These are phyloP conservation scores for Inga leiocalycina DNA, from an alignment of 306 rosid species.

Conservation along the genomic window DNA sequence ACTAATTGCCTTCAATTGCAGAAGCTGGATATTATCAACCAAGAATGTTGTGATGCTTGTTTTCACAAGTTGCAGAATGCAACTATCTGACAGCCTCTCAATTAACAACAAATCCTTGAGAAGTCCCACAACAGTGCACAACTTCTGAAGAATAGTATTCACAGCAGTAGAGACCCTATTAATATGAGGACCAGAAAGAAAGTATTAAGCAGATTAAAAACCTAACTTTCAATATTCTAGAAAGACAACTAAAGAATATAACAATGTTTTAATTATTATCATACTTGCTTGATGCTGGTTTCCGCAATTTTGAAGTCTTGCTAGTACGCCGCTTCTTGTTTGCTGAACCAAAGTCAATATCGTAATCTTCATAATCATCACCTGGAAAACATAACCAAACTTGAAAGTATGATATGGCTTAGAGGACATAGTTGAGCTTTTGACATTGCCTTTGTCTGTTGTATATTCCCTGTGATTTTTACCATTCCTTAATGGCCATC, in stretches of 20 bases:
- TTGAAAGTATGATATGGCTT: slow-evolving; percentile 23
- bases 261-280: slow-evolving; percentile 31
- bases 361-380: slow-evolving; percentile 77
- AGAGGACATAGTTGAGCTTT: slow-evolving; percentile 22
- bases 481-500: slow-evolving; percentile 18
- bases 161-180: slow-evolving; percentile 81
- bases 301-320: slow-evolving; percentile 71
- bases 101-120: slow-evolving; percentile 90
- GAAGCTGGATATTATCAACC: slow-evolving; percentile 96
- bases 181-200: slow-evolving; percentile 33
- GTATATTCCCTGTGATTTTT: slow-evolving; percentile 2
- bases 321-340: slow-evolving; percentile 80
- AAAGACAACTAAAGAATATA: slow-evolving; percentile 19
- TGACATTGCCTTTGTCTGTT: background rate
- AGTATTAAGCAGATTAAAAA: slow-evolving; percentile 25
- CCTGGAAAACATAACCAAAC: slow-evolving; percentile 46
- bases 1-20: slow-evolving; percentile 94
- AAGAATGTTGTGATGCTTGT: slow-evolving; percentile 85
- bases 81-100: slow-evolving; percentile 94
- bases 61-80: slow-evolving; percentile 89
- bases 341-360: slow-evolving; percentile 77
- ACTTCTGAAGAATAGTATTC: slow-evolving; percentile 87
- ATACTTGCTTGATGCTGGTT: slow-evolving; percentile 73
- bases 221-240: slow-evolving; percentile 23
- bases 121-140: slow-evolving; percentile 90